Percentiles rank a stretch among this genome's conserved stretches.
Evolutionary conservation across 2,329 filamentous ascomycete genomes (phyloP).

Genomic region (Trichophyton verrucosum): DNA sequence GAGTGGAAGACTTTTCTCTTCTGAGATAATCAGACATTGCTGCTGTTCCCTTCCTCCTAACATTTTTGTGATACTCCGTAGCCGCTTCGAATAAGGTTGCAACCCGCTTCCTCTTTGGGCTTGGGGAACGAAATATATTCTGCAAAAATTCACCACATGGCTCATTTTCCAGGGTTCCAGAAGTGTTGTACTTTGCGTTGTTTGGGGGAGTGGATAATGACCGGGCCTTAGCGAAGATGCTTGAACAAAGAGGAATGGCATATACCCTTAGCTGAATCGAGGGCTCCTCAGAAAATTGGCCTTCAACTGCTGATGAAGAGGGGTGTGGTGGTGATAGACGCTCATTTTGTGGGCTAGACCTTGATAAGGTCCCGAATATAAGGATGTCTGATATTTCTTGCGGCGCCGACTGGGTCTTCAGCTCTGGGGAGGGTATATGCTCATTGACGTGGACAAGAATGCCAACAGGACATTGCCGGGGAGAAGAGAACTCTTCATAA

Average conservation of each 20-base stretch:
- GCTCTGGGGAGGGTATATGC: conserved; percentile 3
- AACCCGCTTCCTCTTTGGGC: conserved; percentile 33
- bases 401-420: neutral
- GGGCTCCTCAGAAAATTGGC: conserved; percentile 8
- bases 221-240: conserved; percentile 24
- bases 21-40: conserved; percentile 25
- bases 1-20: conserved; percentile 26
- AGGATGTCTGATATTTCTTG: conserved; percentile 25
- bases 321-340: conserved; percentile 26
- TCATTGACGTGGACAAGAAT: conserved; percentile 25
- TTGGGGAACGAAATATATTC: conserved; percentile 25
- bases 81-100: conserved; percentile 32
- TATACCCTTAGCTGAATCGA: conserved; percentile 25
- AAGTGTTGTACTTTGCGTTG: conserved; percentile 13
- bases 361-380: conserved; percentile 27
- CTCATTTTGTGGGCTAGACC: neutral
- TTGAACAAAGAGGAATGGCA: conserved; percentile 25
- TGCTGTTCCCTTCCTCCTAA: conserved; percentile 30
- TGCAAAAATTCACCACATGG: conserved; percentile 27
- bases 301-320: conserved; percentile 21
- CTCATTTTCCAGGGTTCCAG: conserved; percentile 9
- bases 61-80: conserved; percentile 29
- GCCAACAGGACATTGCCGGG: conserved; percentile 28
- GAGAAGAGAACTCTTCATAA: conserved; percentile 20
- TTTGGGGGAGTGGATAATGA: conserved; percentile 23